Conservation (phyloP, 2,329 filamentous ascomycete genomes). For the Gremmenia infestans region DNA sequence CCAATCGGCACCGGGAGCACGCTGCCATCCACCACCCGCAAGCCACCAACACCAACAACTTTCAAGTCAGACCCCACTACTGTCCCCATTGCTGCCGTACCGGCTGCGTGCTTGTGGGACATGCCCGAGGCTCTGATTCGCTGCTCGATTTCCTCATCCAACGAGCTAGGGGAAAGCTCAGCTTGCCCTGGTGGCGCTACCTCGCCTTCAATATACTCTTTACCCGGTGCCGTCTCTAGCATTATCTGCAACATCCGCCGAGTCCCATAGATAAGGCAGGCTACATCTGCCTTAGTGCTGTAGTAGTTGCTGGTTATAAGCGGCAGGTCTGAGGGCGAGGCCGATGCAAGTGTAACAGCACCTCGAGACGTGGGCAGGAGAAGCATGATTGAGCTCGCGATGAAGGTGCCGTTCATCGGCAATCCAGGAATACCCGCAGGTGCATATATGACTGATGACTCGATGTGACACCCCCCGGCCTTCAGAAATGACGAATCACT, state of each 20-base stretch:
- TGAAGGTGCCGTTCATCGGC: conserved; percentile 7
- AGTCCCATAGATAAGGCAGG: not conserved
- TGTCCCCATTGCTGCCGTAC: conserved; percentile 23
- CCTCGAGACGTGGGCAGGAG: conserved; percentile 14
- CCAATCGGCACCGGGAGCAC: conserved; percentile 33
- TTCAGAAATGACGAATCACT: not conserved
- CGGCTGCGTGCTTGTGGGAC: not conserved
- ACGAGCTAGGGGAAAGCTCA: not conserved
- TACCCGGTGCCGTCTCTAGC: conserved; percentile 5
- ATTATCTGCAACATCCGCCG: not conserved
- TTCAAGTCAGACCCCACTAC: conserved; percentile 43
- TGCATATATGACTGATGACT: not conserved
- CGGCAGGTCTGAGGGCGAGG: not conserved
- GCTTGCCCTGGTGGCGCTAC: not conserved
- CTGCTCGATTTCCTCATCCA: conserved; percentile 9
- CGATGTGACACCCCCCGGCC: not conserved
- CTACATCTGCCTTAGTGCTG: not conserved
- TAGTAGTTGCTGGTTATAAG: conserved; percentile 7
- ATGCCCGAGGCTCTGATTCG: not conserved
- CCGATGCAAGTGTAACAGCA: conserved; percentile 1
- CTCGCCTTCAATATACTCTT: conserved; percentile 3
- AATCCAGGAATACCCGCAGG: not conserved
- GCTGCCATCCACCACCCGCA: conserved; percentile 46
- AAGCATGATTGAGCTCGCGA: conserved; percentile 3
- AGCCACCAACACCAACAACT: conserved; percentile 43